These are phyloP conservation scores for Parafenestella ontariensis DNA, from an alignment of 2,329 filamentous ascomycete genomes.

Conservation along the genomic window DNA sequence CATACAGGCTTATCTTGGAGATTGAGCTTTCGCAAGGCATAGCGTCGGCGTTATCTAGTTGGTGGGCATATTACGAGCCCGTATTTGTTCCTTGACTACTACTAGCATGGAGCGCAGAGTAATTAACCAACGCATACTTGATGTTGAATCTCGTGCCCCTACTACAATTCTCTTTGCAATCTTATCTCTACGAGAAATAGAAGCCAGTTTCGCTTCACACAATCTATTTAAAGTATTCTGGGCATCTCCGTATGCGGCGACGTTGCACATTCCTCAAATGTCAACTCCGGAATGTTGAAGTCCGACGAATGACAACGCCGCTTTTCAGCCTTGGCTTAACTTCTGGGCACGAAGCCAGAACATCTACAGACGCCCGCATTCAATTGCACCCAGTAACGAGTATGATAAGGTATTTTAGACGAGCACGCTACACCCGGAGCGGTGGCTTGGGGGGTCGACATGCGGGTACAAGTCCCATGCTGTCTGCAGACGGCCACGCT, in stretches of 20 bases:
- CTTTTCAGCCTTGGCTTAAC: not conserved
- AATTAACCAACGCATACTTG: no score
- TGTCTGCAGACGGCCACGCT: not conserved
- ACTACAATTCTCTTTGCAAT: not conserved
- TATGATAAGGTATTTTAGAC: not conserved
- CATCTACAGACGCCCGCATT: not conserved
- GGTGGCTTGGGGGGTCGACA: not conserved
- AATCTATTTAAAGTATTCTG: not conserved
- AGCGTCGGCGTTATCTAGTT: conserved; percentile 4
- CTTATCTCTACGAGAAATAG: not conserved
- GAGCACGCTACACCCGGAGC: not conserved
- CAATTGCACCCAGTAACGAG: not conserved
- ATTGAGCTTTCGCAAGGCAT: not conserved
- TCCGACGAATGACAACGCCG: not conserved
- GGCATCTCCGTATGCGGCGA: not conserved
- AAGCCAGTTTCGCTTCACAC: not conserved
- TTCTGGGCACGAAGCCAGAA: not conserved
- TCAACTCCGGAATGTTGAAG: not conserved
- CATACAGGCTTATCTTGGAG: not conserved
- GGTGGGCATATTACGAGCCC: not conserved
- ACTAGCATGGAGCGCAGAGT: no score
- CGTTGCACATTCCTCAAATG: not conserved
- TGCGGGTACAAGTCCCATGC: not conserved
- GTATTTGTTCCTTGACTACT: no score
- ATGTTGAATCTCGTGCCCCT: no score